These are phyloP conservation scores for Nothophytophthora sp. DNA, from an alignment of 352 stramenopile genomes.

Conservation along the genomic window DNA sequence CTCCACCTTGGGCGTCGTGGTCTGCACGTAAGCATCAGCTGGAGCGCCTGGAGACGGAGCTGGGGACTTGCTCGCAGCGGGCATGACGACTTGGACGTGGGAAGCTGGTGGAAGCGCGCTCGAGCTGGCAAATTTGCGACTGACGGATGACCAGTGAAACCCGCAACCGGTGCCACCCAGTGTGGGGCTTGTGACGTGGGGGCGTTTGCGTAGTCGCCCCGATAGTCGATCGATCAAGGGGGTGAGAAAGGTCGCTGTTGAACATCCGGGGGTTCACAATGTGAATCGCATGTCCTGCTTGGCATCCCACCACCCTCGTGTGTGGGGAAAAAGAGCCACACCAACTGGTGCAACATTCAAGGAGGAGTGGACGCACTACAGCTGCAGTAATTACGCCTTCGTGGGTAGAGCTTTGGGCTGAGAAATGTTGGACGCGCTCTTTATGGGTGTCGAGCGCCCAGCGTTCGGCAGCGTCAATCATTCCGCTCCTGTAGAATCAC, in stretches of 20 bases:
- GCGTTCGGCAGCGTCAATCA: too few species aligned
- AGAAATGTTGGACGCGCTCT: too few species aligned
- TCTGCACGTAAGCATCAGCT: slow-evolving; percentile 16
- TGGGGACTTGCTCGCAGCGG: slow-evolving; percentile 17
- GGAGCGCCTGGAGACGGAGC: slow-evolving; percentile 11
- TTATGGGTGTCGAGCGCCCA: too few species aligned
- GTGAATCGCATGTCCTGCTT: too few species aligned
- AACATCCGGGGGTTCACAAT: slow-evolving; percentile 19
- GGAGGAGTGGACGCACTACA: slow-evolving; percentile 16
- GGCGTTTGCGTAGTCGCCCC: too few species aligned
- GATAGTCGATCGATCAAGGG: too few species aligned
- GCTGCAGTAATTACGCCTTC: too few species aligned
- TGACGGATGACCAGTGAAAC: slow-evolving; percentile 9
- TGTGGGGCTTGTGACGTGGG: too few species aligned
- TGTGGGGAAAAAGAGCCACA: slow-evolving; percentile 18
- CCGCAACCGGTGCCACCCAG: too few species aligned
- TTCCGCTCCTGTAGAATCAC: too few species aligned
- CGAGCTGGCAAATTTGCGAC: slow-evolving; percentile 19
- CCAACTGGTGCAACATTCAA: slow-evolving; percentile 2
- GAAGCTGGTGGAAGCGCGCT: neutral
- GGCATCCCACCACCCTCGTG: too few species aligned
- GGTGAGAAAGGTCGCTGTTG: slow-evolving; percentile 16
- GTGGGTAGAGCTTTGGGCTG: too few species aligned
- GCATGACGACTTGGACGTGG: slow-evolving; percentile 6
- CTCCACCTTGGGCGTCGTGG: slow-evolving; percentile 20